Base-by-base conservation (phyloP, 495 filamentous ascomycete genomes). In the Pseudevernia furfuracea region DNA sequence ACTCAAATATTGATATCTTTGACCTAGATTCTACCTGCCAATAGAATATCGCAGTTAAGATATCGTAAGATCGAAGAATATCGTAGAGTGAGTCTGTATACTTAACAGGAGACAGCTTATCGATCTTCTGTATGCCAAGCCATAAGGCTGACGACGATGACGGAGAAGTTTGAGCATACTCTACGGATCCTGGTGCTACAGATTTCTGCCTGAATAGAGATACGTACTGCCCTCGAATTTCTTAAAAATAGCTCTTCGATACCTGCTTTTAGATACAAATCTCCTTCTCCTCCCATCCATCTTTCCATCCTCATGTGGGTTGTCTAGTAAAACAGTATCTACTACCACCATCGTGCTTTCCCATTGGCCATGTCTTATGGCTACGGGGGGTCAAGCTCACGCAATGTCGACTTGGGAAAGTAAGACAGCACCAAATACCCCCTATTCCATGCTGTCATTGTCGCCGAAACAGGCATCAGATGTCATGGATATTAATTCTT, bases 361-460 rank as follows among this genome's bases (percentile, higher is more conserved):
- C 53, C 61, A 46, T 46, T 19, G 11, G 55, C 30, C 41, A 64
- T 64, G 62, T 64, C 62, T 34, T 58, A 64, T 55, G 62, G 53
- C 23, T 68, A 71, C 58, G 68, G 68, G 44, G 70, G 65, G 39
- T 68, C 67, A 30, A 65, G 78, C 48, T 76, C 81, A 15, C 80
- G 82, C 68, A 82, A 84, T 68, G 82, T 85, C 32, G 82, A 85
- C 66, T 73, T 85, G 78, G 76, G 78, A 68, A 83, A 80, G 79
- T 83, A 69, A 66, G 77, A 57, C 60, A 46, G 37, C 34, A 48
- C 59, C 53, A 6, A 17, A 28, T 11, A 53, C 3, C 32, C 4
- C 8, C 4, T 8, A 8, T 8, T 17, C 28, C 25, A 6, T 17
- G 32, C 5, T 53, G 25, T 19, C 8, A 30, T 53, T 49, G 46